Evolutionary conservation across 2,329 filamentous ascomycete genomes (phyloP), one percentile per base, ranked within the genome.

Genomic region (Ascochyta pisi): DNA sequence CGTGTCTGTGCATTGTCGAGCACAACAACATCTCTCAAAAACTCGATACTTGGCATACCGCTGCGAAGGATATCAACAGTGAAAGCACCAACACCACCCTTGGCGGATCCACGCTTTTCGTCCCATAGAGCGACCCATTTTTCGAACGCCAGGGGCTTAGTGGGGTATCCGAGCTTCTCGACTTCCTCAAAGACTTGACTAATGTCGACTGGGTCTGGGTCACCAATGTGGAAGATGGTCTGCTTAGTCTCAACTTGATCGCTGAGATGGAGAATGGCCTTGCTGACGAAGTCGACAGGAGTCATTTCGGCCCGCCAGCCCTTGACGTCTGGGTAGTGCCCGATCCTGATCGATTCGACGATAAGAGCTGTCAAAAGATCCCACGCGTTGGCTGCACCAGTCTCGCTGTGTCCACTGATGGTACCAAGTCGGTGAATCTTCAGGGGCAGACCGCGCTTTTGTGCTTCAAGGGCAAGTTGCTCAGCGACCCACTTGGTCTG

Each of bases 221-320:
- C 89, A 6, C 90, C 90, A 0, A 93, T 79, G 64, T 93, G 90
- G 75, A 90, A 91, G 7, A 92, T 77, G 0, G 82, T 81, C 66
- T 90, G 88, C 9, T 86, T 81, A 1, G 82, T 80, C 33, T 87
- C 81, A 0, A 78, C 83, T 55, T 91, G 82, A 62, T 88, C 86
- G 37, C 87, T 83, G 19, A 93, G 82, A 16, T 89, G 85, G 23
- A 90, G 79, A 62, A 94, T 90, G 4, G 89, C 86, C 60, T 86
- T 86, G 76, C 87, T 90, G 55, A 92, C 89, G 66, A 91, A 92
- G 74, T 94, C 90, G 13, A 92, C 90, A 0, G 90, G 90, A 0
- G 90, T 92, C 90, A 93, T 93, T 76, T 94, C 90, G 1, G 89
- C 84, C 45, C 87, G 85, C 90, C 90, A 94, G 38, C 86, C 86